Conservation (phyloP, 129 eudicot genomes). For the Pseudognaphalium luteoalbum region DNA sequence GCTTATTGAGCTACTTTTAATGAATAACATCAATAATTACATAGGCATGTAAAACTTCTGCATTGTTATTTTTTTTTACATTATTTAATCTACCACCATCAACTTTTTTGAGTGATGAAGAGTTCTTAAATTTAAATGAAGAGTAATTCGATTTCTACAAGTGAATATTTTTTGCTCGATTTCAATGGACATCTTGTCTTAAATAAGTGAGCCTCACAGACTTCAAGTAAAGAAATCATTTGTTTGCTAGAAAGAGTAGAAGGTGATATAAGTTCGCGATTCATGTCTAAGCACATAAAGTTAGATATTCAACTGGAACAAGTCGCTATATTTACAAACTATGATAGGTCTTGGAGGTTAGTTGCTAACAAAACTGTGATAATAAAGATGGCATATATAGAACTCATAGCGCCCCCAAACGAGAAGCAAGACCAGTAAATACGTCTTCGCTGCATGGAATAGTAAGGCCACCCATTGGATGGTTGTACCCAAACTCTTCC, state of each 20-base stretch:
- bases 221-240: neutral
- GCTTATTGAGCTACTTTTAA: too few species aligned
- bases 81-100: too few species aligned
- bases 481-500: neutral
- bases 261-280: neutral
- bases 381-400: neutral
- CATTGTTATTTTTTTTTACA: too few species aligned
- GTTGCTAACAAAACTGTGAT: neutral
- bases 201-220: neutral
- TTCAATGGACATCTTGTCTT: neutral
- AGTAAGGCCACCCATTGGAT: neutral
- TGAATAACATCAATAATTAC: too few species aligned
- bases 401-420: neutral
- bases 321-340: neutral
- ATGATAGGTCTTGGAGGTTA: neutral
- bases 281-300: neutral
- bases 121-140: too few species aligned
- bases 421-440: slow-evolving; percentile 6
- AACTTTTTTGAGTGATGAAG: too few species aligned
- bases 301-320: neutral
- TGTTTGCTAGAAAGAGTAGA: neutral
- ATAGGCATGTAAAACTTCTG: too few species aligned
- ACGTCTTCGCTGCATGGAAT: neutral
- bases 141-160: neutral
- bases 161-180: neutral